Base-by-base conservation (phyloP, 768 basidiomycete species). In the Leccinum variicolor region DNA sequence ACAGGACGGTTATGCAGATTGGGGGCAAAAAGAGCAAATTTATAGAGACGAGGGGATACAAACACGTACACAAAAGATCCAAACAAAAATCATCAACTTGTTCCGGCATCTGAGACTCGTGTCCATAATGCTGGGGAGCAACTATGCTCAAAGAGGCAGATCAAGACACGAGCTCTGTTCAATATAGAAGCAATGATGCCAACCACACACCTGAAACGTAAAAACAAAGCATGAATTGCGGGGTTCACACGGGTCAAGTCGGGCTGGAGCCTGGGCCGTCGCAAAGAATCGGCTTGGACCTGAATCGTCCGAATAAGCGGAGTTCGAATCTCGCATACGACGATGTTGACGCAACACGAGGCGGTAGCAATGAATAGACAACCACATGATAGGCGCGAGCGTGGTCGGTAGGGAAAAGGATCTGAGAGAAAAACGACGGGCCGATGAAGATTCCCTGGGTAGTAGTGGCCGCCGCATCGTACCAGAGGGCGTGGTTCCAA, bases 21-120 rank as follows among this genome's bases (percentile, higher is more conserved):
- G 55, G 54, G 49, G 1, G 55, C 47, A 23, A 52, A 55, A 67
- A 67, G 52, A 14, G 43, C 25, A 41, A 59, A 58, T 71, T 73
- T 71, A 72, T 72, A 71, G 23, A 15, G 28, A 34, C 52, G 6
- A 56, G 41, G 41, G n/a, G n/a, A 55, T 61, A 68, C 67, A 66
- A 69, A 67, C 52, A 69, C 53, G 54, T 63, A 67, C 59, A 69
- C 51, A 54, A 54, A 56, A 23, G 39, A 33, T 51, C 45, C 59
- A 46, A 47, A 52, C 48, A 36, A 26, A 6, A n/a, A 13, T 7
- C 39, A 41, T 54, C 53, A 64, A 25, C 25, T n/a, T n/a, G 62
- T 45, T 48, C 29, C 3, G 34, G 25, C 15, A 39, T 8, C 53
- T 25, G 29, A 46, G 51, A 54, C 41, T 21, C 2, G 25, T 0